phyloP scores from a whole-genome alignment of 495 filamentous ascomycete genomes.

The Lepidopterella palustris region DNA sequence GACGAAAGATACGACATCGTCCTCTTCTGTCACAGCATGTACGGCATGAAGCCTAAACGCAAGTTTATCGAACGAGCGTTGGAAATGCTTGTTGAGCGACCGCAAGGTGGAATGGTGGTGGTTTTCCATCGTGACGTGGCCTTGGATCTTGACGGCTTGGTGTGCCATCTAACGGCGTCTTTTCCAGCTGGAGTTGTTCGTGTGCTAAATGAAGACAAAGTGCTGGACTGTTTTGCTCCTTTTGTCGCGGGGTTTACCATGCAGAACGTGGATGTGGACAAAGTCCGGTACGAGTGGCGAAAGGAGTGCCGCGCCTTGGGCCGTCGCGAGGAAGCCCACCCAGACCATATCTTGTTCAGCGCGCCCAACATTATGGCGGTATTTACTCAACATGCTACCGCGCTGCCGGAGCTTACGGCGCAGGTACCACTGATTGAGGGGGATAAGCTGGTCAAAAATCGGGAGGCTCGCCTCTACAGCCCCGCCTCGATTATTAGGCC shows the following conservation, averaged over 20 bases:
- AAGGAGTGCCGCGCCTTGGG: constrained; percentile 48
- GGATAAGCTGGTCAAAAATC: constrained; percentile 45
- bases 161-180: constrained; percentile 47
- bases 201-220: constrained; percentile 44
- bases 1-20: constrained; percentile 50
- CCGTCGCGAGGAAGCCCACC: constrained; percentile 39
- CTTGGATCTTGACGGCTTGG: constrained; percentile 45
- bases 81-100: constrained; percentile 44
- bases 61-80: constrained; percentile 46
- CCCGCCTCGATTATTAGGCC: constrained; percentile 46
- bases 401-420: constrained; percentile 44
- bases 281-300: constrained; percentile 44
- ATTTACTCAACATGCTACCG: constrained; percentile 46
- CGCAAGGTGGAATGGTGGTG: constrained; percentile 45
- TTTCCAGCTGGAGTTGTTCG: constrained; percentile 46
- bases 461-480: constrained; percentile 44
- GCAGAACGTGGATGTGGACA: constrained; percentile 36
- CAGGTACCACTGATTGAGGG: constrained; percentile 43
- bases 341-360: constrained; percentile 46
- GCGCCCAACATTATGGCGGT: constrained; percentile 47
- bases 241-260: constrained; percentile 49
- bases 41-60: constrained; percentile 50
- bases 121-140: constrained; percentile 50
- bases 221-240: constrained; percentile 48
- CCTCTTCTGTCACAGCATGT: constrained; percentile 60